Evolutionary conservation across 805 yeast species (phyloP).

Genomic region (Metschnikowia orientalis): DNA sequence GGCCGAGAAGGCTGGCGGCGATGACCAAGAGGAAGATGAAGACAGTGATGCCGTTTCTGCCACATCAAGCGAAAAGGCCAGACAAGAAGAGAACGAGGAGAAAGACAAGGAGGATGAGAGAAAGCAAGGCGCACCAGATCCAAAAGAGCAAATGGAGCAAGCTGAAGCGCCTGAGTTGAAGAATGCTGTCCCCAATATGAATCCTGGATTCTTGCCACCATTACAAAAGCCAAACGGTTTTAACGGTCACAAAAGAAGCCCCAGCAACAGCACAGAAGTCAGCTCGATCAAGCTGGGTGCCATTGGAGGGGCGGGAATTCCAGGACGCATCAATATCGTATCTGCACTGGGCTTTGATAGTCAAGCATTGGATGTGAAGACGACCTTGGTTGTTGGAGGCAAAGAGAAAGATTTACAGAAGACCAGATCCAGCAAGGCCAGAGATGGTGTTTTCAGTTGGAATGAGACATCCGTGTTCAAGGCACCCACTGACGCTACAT

Average conservation of each 20-base stretch:
- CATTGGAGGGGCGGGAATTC: constrained; percentile 35
- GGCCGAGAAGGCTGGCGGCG: constrained; percentile 11
- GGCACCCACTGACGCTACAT: constrained; percentile 55
- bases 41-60: constrained; percentile 4
- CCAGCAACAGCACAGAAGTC: constrained; percentile 28
- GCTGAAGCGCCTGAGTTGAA: constrained; percentile 15
- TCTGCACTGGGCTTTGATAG: constrained; percentile 41
- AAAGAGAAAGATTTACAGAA: constrained; percentile 57
- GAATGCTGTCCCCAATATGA: constrained; percentile 31
- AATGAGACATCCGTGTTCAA: constrained; percentile 65
- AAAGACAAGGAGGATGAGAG: constrained; percentile 8
- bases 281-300: constrained; percentile 35
- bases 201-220: constrained; percentile 32
- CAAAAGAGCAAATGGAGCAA: constrained; percentile 14
- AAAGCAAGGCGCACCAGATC: constrained; percentile 15
- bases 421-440: constrained; percentile 53
- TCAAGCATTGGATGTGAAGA: constrained; percentile 47
- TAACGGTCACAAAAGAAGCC: constrained; percentile 17
- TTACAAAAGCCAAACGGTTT: constrained; percentile 33
- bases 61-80: constrained; percentile 4
- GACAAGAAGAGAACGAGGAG: constrained; percentile 4
- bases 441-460: constrained; percentile 47
- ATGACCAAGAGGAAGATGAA: constrained; percentile 10
- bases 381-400: constrained; percentile 42
- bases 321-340: constrained; percentile 54